Conservation (phyloP, 2,329 filamentous ascomycete genomes). For the Paracorniculantispora psalliotae region DNA sequence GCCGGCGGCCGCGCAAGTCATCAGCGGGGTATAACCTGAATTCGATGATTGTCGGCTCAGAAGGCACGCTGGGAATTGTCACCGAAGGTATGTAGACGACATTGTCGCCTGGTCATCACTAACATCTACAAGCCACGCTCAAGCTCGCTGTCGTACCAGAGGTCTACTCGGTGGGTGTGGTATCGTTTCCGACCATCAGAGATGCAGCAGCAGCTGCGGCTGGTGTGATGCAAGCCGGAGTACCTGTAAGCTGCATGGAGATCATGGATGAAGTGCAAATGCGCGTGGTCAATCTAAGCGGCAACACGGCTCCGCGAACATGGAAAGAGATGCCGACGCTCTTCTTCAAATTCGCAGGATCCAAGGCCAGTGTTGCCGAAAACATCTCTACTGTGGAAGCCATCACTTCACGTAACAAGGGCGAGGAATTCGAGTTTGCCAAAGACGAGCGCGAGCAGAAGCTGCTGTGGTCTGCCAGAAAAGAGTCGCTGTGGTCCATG, state of each 20-base stretch:
- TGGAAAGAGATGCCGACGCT: slow-evolving; percentile 75
- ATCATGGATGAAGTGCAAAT: slow-evolving; percentile 89
- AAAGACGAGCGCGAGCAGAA: slow-evolving; percentile 65
- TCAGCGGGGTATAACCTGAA: slow-evolving; percentile 82
- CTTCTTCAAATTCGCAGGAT: slow-evolving; percentile 84
- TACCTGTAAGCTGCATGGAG: slow-evolving; percentile 74
- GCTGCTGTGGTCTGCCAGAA: slow-evolving; percentile 73
- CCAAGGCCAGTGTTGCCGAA: slow-evolving; percentile 70
- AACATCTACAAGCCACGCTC: slow-evolving; percentile 53
- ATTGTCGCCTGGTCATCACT: neutral
- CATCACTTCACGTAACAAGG: slow-evolving; percentile 61
- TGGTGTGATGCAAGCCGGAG: slow-evolving; percentile 67
- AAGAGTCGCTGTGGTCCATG: slow-evolving; percentile 82
- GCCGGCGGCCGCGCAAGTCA: slow-evolving; percentile 71
- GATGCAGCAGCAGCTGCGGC: slow-evolving; percentile 71
- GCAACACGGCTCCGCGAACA: slow-evolving; percentile 60
- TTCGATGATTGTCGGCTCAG: slow-evolving; percentile 71
- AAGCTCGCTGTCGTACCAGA: slow-evolving; percentile 75
- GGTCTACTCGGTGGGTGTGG: slow-evolving; percentile 71
- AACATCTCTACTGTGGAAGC: slow-evolving; percentile 65
- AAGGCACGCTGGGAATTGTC: slow-evolving; percentile 75
- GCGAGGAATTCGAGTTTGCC: slow-evolving; percentile 71
- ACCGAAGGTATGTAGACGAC: slow-evolving; percentile 54
- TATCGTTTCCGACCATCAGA: slow-evolving; percentile 71
- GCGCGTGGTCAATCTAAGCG: slow-evolving; percentile 72